phyloP scores from a whole-genome alignment of 495 filamentous ascomycete species.

The Daldinia concentrica region DNA sequence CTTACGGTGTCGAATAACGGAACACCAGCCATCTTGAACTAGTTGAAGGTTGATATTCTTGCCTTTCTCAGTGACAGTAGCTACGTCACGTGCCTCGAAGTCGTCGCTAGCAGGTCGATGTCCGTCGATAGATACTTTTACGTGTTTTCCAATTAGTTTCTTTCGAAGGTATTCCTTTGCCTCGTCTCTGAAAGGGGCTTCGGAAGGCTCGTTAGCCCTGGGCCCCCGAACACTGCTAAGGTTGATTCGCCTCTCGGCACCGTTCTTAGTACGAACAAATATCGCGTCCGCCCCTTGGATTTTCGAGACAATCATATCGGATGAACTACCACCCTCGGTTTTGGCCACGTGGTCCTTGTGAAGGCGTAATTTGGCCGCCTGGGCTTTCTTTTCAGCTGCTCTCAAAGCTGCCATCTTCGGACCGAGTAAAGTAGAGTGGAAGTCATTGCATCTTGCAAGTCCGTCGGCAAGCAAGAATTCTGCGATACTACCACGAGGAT shows the following conservation, averaged over 20 bases:
- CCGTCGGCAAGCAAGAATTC: conserved; percentile 87
- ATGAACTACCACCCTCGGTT: conserved; percentile 62
- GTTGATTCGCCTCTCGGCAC: conserved; percentile 86
- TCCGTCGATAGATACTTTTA: conserved; percentile 85
- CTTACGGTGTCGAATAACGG: conserved; percentile 91
- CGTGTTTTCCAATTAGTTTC: conserved; percentile 93
- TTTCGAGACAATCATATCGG: conserved; percentile 83
- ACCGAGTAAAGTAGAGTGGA: conserved; percentile 90
- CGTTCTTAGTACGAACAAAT: conserved; percentile 82
- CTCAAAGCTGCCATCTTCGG: conserved; percentile 83
- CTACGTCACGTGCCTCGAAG: conserved; percentile 94
- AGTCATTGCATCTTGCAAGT: conserved; percentile 89
- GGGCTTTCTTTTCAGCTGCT: conserved; percentile 87
- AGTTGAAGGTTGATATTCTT: conserved; percentile 87
- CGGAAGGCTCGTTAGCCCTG: conserved; percentile 64
- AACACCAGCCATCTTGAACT: conserved; percentile 90
- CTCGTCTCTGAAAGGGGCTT: conserved; percentile 87
- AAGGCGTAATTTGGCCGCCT: conserved; percentile 73
- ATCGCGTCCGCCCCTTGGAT: conserved; percentile 91
- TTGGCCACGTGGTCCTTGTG: conserved; percentile 80
- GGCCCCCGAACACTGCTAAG: conserved; percentile 93
- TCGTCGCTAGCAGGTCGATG: conserved; percentile 89
- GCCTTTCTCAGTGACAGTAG: conserved; percentile 80
- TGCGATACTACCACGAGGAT: conserved; percentile 91
- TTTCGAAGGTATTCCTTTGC: conserved; percentile 97